Conservation (phyloP, 176 grass and related monocot species). For the Guadua angustifolia region DNA sequence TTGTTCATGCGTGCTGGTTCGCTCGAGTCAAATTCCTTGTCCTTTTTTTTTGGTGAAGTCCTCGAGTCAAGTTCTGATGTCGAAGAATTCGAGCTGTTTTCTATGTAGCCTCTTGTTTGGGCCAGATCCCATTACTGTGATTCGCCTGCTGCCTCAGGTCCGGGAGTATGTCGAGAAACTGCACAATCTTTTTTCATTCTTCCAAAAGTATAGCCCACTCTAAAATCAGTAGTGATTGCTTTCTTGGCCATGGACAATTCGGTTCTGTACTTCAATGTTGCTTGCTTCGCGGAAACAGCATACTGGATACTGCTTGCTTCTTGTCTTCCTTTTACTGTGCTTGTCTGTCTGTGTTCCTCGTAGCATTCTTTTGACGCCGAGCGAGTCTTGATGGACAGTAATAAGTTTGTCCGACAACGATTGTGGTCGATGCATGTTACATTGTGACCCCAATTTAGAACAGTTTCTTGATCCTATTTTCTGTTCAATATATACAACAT, state of each 20-base stretch:
- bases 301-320: neutral
- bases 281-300: neutral
- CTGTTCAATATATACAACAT: neutral
- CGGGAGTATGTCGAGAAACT: neutral
- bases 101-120: neutral
- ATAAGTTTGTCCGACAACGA: neutral
- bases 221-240: no score
- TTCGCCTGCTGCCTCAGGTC: neutral
- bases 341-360: neutral
- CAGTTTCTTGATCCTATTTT: neutral
- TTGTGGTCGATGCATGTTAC: neutral
- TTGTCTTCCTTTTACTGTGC: neutral
- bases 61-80: neutral
- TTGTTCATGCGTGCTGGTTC: neutral
- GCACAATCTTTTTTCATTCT: neutral
- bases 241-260: no score
- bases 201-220: neutral
- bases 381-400: neutral
- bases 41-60: no score
- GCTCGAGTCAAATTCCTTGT: neutral
- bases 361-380: neutral
- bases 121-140: constrained; percentile 1
- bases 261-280: neutral
- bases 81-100: neutral
- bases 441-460: neutral